These are phyloP conservation scores for Penicillium capsulatum DNA, from an alignment of 2,329 filamentous ascomycete genomes.

Conservation along the genomic window DNA sequence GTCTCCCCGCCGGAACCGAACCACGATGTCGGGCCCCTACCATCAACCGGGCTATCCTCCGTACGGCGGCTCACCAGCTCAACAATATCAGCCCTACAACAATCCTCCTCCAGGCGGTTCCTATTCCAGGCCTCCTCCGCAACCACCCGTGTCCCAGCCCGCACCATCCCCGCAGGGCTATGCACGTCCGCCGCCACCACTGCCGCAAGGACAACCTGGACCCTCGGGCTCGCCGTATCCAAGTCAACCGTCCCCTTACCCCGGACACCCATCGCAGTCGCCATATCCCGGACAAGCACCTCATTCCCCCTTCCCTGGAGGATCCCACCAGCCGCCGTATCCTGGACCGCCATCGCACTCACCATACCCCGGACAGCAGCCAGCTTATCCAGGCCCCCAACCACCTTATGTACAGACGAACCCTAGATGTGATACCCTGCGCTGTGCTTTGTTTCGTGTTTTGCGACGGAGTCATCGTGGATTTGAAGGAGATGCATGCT, in stretches of 20 bases:
- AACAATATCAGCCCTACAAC: conserved; percentile 37
- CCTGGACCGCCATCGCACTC: conserved; percentile 6
- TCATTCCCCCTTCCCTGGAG: conserved; percentile 15
- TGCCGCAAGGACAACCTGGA: conserved; percentile 37
- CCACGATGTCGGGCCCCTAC: conserved; percentile 38
- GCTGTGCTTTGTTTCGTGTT: conserved; percentile 5
- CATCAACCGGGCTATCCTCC: conserved; percentile 34
- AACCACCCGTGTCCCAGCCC: conserved; percentile 27
- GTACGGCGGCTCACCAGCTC: conserved; percentile 29
- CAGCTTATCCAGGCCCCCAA: conserved; percentile 23
- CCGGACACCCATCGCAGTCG: conserved; percentile 24
- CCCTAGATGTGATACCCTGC: conserved; percentile 8
- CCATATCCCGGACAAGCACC: conserved; percentile 16
- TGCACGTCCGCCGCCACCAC: conserved; percentile 40
- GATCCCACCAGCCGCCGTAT: conserved; percentile 6
- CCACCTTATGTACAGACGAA: conserved; percentile 28
- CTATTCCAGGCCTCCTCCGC: conserved; percentile 30
- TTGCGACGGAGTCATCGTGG: neutral
- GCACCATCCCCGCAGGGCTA: conserved; percentile 35
- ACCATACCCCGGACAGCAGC: conserved; percentile 17
- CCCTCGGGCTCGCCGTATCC: conserved; percentile 24
- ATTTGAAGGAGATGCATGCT: conserved; percentile 5
- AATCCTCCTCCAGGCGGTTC: conserved; percentile 31
- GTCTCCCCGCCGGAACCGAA: neutral
- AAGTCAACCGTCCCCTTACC: conserved; percentile 24